Base-by-base conservation (phyloP, 352 stramenopile species). In the Aphanomyces cochlioides region DNA sequence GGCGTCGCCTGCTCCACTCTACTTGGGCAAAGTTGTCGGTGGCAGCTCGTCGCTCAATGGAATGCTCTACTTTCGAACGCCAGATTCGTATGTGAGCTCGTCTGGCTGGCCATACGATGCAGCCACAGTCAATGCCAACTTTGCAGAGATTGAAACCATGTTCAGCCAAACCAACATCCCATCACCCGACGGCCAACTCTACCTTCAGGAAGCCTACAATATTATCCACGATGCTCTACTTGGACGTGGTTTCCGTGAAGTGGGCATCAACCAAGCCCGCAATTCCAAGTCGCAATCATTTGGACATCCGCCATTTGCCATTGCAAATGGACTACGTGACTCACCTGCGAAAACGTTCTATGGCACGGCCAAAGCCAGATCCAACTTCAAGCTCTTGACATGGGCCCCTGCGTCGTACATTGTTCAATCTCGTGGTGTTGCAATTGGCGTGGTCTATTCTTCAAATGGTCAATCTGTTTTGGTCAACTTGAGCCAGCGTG, bases 21-120 rank as follows among this genome's bases (percentile, higher is more conserved):
- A 74, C 68, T 77, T 89, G 13, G 88, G 86, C 37, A 93, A 95
- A 73, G 78, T 90, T 28, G 75, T 96, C 0, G 90, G 90, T 54
- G 90, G 88, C n/a, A 93, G 80, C 50, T 92, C 81, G 28, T 88
- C 81, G 12, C 88, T 95, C 74, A 96, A 97, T 68, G 86, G 75
- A 38, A 87, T 89, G 72, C 78, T 96, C 6, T 94, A 94, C 77
- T 86, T 95, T 66, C 84, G 84, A 40, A 82, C 80, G 3, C 72
- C 82, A 0, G 75, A 90, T 56, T 72, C 74, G 5, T 90, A 83
- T 74, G 75, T 84, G 7, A 75, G 65, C 37, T 75, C 75, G n/a
- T 73, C 73, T 13, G 69, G 76, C 41, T 90, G 82, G 82, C 82
- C 82, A 0, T 84, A 87, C 60, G 75, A 85, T 39, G 60, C 84